phyloP scores from a whole-genome alignment of 345 rosid genomes.

The Populus alba region DNA sequence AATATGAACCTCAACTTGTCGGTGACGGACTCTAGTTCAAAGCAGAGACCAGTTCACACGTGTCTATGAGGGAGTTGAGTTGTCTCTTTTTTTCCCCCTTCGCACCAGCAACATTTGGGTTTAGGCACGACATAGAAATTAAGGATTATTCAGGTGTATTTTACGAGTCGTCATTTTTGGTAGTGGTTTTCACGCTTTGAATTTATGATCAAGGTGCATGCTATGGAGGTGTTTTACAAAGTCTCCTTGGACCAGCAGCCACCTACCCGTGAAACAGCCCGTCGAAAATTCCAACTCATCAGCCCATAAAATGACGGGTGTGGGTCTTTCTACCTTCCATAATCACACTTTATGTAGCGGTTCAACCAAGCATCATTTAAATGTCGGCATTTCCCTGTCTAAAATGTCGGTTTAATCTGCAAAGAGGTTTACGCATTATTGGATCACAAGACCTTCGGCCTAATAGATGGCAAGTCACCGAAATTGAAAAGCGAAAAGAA shows the following conservation, averaged over 20 bases:
- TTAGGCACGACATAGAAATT: background rate
- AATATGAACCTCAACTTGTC: slow-evolving; percentile 2
- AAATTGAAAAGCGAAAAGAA: too few species aligned
- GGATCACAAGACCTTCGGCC: background rate
- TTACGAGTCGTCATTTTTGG: background rate
- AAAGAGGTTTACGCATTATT: background rate
- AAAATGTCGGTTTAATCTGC: background rate
- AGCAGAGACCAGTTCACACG: background rate
- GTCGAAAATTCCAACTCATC: background rate
- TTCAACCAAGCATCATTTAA: background rate
- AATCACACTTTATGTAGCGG: background rate
- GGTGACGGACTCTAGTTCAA: background rate
- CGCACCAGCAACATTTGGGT: background rate
- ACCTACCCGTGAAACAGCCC: background rate
- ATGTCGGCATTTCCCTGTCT: slow-evolving; percentile 9
- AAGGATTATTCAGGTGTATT: background rate
- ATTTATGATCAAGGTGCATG: background rate
- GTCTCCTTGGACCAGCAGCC: background rate
- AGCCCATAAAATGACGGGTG: background rate
- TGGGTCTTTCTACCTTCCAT: background rate
- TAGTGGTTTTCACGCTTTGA: background rate
- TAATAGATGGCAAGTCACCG: background rate
- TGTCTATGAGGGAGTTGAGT: too few species aligned
- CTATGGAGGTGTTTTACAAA: background rate
- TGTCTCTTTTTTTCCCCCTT: background rate